Base-by-base conservation (phyloP, 2,329 filamentous ascomycete species). In the Penicillium occitanis region DNA sequence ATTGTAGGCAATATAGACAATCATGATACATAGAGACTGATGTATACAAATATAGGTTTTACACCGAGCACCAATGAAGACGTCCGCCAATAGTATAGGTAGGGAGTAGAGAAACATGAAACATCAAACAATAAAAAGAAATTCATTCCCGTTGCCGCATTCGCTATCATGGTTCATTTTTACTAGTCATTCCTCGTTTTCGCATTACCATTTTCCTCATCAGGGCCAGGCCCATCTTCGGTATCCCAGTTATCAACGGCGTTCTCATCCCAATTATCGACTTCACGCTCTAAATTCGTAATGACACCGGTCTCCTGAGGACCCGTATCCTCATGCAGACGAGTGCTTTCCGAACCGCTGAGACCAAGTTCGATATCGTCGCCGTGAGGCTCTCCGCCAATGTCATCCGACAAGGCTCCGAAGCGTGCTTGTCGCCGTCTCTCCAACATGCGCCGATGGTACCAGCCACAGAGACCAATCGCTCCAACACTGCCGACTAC, bases 251-350 rank as follows among this genome's bases (percentile, higher is more conserved):
- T 82, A 71, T 88, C 86, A 67, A 87, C 86, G 0, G 82, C 85
- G 77, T 97, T 95, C 80, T 97, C 93, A 74, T 97, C 93, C 93
- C 93, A 97, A 71, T 94, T 92, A 74, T 97, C 93, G 7, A 97
- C 86, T 80, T 96, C 91, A 67, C 94, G 87, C 71, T 96, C 93
- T 22, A 96, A 75, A 1, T 81, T 84, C 69, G 76, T 81, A n/a
- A 92, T 80, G 33, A 66, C 44, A 19, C 89, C 89, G 35, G 85
- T 87, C 77, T 91, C 90, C 69, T 91, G 90, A 48, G 75, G 79
- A 33, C 73, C 81, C 25, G 77, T 71, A 1, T 74, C 77, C 11
- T 57, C 25, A 4, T 73, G 74, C 4, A 73, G 72, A 14, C 73
- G 69, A 25, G 72, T 80, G 4, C 80, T 70, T 30, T 79, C 82